These are phyloP conservation scores for Cercospora sojina DNA, from an alignment of 2,329 filamentous ascomycete species.

Conservation along the genomic window DNA sequence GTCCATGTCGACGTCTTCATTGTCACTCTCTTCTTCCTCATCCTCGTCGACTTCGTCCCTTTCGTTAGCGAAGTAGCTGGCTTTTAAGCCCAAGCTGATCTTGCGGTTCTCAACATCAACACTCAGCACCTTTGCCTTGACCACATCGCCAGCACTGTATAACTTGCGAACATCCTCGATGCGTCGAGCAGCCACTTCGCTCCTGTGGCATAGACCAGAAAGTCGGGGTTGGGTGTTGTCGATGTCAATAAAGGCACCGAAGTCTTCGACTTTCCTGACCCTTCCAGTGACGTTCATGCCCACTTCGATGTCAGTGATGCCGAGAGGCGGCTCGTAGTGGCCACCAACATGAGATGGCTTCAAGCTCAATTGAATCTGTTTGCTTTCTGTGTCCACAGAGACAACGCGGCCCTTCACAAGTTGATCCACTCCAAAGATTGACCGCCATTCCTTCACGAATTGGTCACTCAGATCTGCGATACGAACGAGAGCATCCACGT, in stretches of 20 bases:
- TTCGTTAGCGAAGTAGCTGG: constrained; percentile 75
- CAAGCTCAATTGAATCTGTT: constrained; percentile 79
- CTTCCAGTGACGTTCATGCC: constrained; percentile 86
- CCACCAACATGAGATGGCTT: constrained; percentile 82
- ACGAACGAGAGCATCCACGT: constrained; percentile 77
- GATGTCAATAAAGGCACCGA: constrained; percentile 89
- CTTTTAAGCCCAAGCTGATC: constrained; percentile 88
- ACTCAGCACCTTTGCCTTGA: constrained; percentile 85
- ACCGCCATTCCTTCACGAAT: constrained; percentile 95
- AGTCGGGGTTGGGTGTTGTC: constrained; percentile 78
- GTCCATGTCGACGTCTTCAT: constrained; percentile 31
- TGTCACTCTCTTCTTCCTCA: constrained; percentile 40
- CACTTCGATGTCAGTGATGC: constrained; percentile 71
- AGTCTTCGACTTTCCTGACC: constrained; percentile 90
- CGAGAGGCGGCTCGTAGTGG: constrained; percentile 70
- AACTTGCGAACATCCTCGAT: constrained; percentile 84
- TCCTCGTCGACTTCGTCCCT: constrained; percentile 51
- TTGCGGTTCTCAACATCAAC: constrained; percentile 72
- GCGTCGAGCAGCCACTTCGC: constrained; percentile 81
- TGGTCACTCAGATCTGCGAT: constrained; percentile 86
- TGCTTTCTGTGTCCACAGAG: constrained; percentile 64
- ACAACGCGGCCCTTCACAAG: constrained; percentile 85
- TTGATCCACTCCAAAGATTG: constrained; percentile 81
- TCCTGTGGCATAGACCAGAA: constrained; percentile 88
- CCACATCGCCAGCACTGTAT: constrained; percentile 85